phyloP scores from a whole-genome alignment of 306 rosid species.

The Corylus heterophylla region DNA sequence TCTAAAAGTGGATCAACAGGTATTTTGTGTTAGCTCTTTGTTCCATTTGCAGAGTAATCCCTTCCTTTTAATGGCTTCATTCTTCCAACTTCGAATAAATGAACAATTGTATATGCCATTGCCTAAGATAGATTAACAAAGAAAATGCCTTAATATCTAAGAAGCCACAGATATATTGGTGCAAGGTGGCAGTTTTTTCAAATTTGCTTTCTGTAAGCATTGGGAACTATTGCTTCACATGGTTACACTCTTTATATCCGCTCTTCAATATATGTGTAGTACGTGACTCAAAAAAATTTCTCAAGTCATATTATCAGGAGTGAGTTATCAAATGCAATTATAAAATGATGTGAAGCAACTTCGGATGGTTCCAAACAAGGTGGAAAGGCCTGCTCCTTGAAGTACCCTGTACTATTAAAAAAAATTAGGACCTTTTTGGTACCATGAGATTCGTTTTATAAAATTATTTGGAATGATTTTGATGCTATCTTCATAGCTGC shows the following conservation, averaged over 20 bases:
- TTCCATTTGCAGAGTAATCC: background rate
- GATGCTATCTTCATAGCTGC: background rate
- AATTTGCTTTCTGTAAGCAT: background rate
- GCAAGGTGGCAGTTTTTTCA: conserved; percentile 1
- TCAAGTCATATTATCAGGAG: background rate
- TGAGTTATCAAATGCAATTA: background rate
- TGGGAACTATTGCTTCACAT: background rate
- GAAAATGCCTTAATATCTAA: background rate
- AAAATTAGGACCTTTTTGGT: background rate
- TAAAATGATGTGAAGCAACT: too few relatives aligned
- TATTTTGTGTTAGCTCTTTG: background rate
- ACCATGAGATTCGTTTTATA: background rate
- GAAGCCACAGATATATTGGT: background rate
- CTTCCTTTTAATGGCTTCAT: background rate
- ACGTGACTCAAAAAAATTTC: background rate
- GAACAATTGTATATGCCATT: background rate
- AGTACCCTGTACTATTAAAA: too few relatives aligned
- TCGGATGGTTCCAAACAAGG: too few relatives aligned
- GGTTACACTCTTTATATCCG: background rate
- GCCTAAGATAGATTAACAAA: background rate
- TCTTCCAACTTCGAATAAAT: background rate
- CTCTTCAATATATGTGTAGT: background rate
- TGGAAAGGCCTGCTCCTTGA: too few relatives aligned
- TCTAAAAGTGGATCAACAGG: background rate
- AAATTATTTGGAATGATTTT: background rate